Conservation (phyloP, 306 rosid genomes). For the Inga laurina region DNA sequence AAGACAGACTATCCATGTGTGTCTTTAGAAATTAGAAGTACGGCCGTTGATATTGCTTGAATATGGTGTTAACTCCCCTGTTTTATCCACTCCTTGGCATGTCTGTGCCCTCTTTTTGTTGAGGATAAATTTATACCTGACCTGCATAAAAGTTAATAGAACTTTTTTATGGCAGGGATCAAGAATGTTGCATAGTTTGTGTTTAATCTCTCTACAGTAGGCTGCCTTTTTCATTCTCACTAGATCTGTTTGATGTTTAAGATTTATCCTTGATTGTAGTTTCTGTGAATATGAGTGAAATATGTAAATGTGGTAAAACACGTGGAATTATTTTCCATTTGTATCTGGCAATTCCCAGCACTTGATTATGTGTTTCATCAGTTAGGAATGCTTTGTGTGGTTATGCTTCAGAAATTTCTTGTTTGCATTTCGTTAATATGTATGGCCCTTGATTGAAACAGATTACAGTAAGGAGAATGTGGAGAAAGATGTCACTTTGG, state of each 20-base stretch:
- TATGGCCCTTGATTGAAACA: slow-evolving; percentile 45
- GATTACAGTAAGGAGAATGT: slow-evolving; percentile 88
- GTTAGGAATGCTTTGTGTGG: background rate
- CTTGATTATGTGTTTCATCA: slow-evolving; percentile 6
- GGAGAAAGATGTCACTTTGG: slow-evolving; percentile 95
- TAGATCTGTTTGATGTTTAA: background rate
- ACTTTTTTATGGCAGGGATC: background rate
- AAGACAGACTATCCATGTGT: background rate
- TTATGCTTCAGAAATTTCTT: slow-evolving; percentile 24
- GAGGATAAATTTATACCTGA: background rate
- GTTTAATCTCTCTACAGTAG: background rate
- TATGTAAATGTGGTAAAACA: background rate
- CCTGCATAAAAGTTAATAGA: background rate
- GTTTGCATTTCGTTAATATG: slow-evolving; percentile 15
- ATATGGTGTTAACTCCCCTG: background rate
- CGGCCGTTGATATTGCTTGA: background rate
- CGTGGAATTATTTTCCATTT: background rate
- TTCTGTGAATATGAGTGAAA: slow-evolving; percentile 12
- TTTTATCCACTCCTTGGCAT: slow-evolving; percentile 20
- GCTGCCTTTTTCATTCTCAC: background rate
- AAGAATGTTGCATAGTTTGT: background rate
- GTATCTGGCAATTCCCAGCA: slow-evolving; percentile 14
- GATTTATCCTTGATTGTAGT: background rate
- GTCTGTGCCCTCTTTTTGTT: background rate
- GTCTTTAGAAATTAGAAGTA: slow-evolving; percentile 14